phyloP scores from a whole-genome alignment of 768 basidiomycete species.

The Pulveroboletus sp. region DNA sequence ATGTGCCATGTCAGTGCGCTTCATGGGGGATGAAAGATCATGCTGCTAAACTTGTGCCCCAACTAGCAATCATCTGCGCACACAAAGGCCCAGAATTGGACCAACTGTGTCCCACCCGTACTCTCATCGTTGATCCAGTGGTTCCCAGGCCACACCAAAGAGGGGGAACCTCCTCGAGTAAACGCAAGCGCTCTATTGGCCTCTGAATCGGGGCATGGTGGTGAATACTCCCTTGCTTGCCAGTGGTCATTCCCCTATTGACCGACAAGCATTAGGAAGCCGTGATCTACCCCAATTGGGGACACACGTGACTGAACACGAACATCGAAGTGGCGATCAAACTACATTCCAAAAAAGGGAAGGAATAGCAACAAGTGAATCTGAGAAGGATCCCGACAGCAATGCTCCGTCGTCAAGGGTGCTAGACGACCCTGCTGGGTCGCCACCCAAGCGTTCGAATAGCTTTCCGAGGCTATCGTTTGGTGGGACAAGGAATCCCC shows the following conservation, averaged over 20 bases:
- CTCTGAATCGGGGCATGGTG: conserved; percentile 17
- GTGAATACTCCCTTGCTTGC: not conserved
- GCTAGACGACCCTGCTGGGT: not conserved
- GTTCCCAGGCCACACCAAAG: not conserved
- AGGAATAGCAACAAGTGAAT: not conserved
- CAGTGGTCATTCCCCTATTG: not conserved
- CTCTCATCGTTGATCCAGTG: conserved; percentile 6
- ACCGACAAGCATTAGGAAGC: not conserved
- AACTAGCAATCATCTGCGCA: conserved; percentile 10
- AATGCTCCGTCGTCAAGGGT: not conserved
- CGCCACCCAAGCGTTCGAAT: not conserved
- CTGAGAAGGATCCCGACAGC: not conserved
- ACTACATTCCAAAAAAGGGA: not conserved
- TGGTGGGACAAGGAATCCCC: conserved; percentile 14
- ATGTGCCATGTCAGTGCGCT: conserved; percentile 45
- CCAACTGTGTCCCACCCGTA: not conserved
- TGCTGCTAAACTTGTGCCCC: not conserved
- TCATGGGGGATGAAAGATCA: not conserved
- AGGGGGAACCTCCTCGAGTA: not conserved
- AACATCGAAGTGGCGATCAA: not conserved
- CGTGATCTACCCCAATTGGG: not conserved
- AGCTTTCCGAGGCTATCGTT: not conserved
- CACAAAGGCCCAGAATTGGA: conserved; percentile 7
- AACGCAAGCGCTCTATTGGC: not conserved
- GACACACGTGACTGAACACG: not conserved